Conservation (phyloP, 352 stramenopile genomes). For the Globisporangium sylvaticum region DNA sequence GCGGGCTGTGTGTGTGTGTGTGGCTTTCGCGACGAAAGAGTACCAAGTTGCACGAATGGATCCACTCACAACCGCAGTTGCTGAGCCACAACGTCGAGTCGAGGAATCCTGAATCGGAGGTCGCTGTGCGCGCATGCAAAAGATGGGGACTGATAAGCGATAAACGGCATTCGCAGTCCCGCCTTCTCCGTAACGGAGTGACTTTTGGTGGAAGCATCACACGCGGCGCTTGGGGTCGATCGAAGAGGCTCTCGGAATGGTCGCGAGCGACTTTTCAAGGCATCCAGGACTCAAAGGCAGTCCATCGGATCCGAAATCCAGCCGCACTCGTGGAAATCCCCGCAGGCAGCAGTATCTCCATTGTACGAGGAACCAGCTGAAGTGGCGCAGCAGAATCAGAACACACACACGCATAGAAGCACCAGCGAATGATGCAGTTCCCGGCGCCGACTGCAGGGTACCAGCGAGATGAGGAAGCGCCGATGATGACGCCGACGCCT, state of each 20-base stretch:
- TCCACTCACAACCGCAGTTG: not conserved
- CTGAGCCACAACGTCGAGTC: not conserved
- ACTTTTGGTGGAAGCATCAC: not conserved
- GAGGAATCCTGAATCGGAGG: not conserved
- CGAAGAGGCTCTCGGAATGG: not conserved
- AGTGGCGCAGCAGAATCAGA: not conserved
- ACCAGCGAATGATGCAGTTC: constrained; percentile 8
- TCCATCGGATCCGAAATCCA: not conserved
- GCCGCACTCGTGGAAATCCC: not conserved
- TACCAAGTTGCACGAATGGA: not conserved
- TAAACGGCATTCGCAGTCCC: not conserved
- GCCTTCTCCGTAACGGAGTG: not conserved
- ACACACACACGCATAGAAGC: not conserved
- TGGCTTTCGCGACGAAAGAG: not conserved
- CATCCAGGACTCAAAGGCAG: not conserved
- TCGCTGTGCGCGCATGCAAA: not conserved
- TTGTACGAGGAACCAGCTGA: not conserved
- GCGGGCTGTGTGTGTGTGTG: not conserved
- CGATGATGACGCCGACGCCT: constrained; percentile 17
- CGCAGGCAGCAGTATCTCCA: not conserved
- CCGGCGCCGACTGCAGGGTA: constrained; percentile 1
- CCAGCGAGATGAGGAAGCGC: constrained; percentile 9
- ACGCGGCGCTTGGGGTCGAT: not conserved
- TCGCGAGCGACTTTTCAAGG: constrained; percentile 1
- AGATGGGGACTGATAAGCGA: too few relatives aligned